phyloP scores from a whole-genome alignment of 371 early-diverging fungal genomes.

The Apophysomyces sp. region DNA sequence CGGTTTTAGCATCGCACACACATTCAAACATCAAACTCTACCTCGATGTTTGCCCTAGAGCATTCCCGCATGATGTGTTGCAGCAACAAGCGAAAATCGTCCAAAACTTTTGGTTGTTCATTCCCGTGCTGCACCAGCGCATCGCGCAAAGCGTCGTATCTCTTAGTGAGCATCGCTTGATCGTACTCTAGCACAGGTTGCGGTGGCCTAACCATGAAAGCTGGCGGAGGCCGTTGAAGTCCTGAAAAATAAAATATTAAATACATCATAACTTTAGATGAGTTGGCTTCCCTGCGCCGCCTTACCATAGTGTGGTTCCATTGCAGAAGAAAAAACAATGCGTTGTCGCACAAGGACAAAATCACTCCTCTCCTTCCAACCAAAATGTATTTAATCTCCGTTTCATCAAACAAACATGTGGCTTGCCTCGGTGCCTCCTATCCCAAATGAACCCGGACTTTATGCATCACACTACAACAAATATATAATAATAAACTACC shows the following conservation, averaged over 20 bases:
- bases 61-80: slow-evolving; percentile 60
- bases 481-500: too few species aligned
- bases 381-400: not conserved
- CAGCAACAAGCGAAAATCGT: slow-evolving; percentile 40
- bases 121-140: slow-evolving; percentile 3
- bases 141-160: not conserved
- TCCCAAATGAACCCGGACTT: too few species aligned
- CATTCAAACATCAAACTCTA: slow-evolving; percentile 13
- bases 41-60: slow-evolving; percentile 63
- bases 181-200: not conserved
- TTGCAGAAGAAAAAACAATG: not conserved
- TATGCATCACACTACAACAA: too few species aligned
- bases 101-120: slow-evolving; percentile 13
- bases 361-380: not conserved
- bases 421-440: too few species aligned
- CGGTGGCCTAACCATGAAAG: not conserved
- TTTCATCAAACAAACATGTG: too few species aligned
- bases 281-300: not conserved
- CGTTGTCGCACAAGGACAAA: not conserved
- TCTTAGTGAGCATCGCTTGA: not conserved
- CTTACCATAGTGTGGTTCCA: not conserved
- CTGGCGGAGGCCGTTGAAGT: not conserved
- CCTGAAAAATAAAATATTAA: not conserved
- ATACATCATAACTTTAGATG: not conserved
- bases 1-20: not conserved